Conservation (phyloP, 1,284 basidiomycete genomes). For the Irpex sp. region DNA sequence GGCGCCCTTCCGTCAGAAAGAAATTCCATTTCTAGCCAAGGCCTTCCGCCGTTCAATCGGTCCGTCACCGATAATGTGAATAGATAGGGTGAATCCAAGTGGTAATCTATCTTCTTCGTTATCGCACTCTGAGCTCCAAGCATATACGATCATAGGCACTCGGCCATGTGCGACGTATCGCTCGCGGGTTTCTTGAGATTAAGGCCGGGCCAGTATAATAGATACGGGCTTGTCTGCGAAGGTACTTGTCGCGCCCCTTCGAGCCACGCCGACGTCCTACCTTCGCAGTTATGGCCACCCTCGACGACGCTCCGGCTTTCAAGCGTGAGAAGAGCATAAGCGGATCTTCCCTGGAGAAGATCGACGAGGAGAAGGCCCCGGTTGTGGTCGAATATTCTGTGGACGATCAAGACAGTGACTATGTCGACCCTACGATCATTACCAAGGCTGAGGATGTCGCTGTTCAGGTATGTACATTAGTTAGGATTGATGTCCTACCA, state of each 20-base stretch:
- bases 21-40: background rate
- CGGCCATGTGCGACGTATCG: background rate
- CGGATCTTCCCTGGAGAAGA: constrained; percentile 22
- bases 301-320: constrained; percentile 16
- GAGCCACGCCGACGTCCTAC: background rate
- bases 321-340: constrained; percentile 16
- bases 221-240: background rate
- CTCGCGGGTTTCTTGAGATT: background rate
- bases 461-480: constrained; percentile 39
- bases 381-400: constrained; percentile 23
- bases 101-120: background rate
- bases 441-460: constrained; percentile 56
- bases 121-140: background rate
- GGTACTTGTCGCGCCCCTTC: background rate
- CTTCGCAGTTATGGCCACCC: constrained; percentile 8
- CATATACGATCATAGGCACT: background rate
- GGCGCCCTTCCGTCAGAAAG: background rate
- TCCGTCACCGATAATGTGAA: background rate
- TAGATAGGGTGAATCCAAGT: constrained; percentile 4
- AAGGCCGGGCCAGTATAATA: background rate
- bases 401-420: constrained; percentile 24
- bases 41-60: background rate
- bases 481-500: background rate
- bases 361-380: constrained; percentile 27
- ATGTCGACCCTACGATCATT: constrained; percentile 34